phyloP scores from a whole-genome alignment of 1,284 basidiomycete species.

The Cutaneotrichosporon sp. region DNA sequence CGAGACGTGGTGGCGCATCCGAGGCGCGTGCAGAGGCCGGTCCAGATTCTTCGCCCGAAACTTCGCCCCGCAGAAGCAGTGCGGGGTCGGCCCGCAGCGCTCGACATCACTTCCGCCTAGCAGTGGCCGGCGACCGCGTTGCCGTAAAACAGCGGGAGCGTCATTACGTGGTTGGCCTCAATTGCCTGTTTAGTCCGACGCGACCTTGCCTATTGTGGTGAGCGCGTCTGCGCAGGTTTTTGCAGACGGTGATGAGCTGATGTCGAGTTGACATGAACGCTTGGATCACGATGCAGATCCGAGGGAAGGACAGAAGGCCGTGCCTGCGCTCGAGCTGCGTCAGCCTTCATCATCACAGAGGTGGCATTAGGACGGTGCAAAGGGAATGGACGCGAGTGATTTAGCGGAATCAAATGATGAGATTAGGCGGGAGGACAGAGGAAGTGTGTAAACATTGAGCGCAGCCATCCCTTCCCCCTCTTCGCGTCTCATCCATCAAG shows the following conservation, averaged over 20 bases:
- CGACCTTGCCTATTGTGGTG: neutral
- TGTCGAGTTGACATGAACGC: too few relatives aligned
- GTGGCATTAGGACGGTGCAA: neutral
- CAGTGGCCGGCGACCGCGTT: too few relatives aligned
- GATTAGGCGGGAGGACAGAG: neutral
- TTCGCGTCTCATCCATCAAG: neutral
- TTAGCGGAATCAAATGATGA: neutral
- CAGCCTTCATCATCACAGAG: too few relatives aligned
- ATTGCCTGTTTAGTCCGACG: neutral
- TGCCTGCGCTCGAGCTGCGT: neutral
- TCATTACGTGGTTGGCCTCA: neutral
- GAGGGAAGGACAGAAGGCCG: neutral
- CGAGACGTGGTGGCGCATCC: too few relatives aligned
- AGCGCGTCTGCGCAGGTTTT: neutral
- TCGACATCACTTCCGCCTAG: too few relatives aligned
- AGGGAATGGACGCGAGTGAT: neutral
- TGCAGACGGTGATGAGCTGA: too few relatives aligned
- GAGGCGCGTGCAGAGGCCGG: too few relatives aligned
- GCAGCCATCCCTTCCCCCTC: too few relatives aligned
- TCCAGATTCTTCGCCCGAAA: too few relatives aligned
- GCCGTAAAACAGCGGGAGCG: neutral
- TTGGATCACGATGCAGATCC: neutral
- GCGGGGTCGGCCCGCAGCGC: too few relatives aligned
- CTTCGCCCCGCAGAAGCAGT: too few relatives aligned
- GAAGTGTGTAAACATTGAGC: conserved; percentile 1